Base-by-base conservation (phyloP, 768 basidiomycete genomes). In the Mycena haematopus region DNA sequence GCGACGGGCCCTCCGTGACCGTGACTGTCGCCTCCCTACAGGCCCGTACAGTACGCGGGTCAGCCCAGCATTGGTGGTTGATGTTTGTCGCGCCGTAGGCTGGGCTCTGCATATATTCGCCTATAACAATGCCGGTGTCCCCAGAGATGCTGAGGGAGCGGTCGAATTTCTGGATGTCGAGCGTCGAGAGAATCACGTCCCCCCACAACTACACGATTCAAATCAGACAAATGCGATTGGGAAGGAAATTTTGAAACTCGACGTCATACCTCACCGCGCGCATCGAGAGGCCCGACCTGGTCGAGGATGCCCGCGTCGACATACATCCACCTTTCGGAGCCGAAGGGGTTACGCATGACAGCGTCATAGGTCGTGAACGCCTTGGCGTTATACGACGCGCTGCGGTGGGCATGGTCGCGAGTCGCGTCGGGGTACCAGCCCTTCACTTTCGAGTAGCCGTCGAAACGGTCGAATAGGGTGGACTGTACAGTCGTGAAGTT, bases 381-480 rank as follows among this genome's bases (percentile, higher is more conserved):
- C 52, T 61, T 61, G 14, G 60, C 52, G 45, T 61, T 61, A 52
- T 61, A 61, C 33, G 60, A 54, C 14, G 60, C 60, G 22, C 52
- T 49, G 31, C 60, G 60, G 36, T 54, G 52, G 6, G 60, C 36
- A 21, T 61, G 60, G 46, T 54, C 53, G 35, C 60, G 60, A 62
- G 81, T 90, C 69, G 88, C 89, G 38, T 82, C 89, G 33, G 76
- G 74, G 22, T 70, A 70, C 21, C 86, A 87, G 68, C 70, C 72
- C 49, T 77, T 81, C 72, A 70, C 64, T 44, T 73, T 83, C 24
- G 62, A 71, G 57, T 74, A 70, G 44, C 80, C 78, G 15, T 49
- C 36, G 31, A 54, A 61, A 14, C 53, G 42, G 21, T 19, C 14
- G 60, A 61, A 61, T 17, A 55, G 24, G 2, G 15, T 21, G 8